Base-by-base conservation (phyloP, 2,329 filamentous ascomycete genomes). In the Pyrenophora teres region DNA sequence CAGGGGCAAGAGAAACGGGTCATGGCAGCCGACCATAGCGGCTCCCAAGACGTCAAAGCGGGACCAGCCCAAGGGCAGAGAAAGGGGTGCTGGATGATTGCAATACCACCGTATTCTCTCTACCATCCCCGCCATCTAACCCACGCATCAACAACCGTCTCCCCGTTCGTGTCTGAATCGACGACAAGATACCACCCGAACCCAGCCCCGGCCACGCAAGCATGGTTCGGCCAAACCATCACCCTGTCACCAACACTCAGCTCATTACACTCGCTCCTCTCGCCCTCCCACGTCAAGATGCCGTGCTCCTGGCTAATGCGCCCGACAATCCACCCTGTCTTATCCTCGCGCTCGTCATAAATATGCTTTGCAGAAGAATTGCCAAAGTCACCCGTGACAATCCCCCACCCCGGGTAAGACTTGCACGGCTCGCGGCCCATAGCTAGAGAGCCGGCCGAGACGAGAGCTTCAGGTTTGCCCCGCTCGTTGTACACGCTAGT, bases 251-350 rank as follows among this genome's bases (percentile, higher is more conserved):
- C 89, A 27, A 90, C 76, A 2, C 71, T 57, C 50, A 90, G 67
- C 40, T 74, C 67, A 33, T 74, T 69, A 37, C 60, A 60, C 46
- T 57, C 59, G 8, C 41, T 70, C 23, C 59, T 59, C 1, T 67
- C 47, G 0, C 78, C 79, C 33, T 78, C 74, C 83, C 87, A 91
- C 1, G 76, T 78, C 62, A 93, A 66, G 46, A 91, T 84, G 0
- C 87, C 88, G 73, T 93, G 90, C 74, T 94, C 90, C 74, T 93
- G 90, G 57, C 86, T 87, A 51, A 93, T 83, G 21, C 84, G 80
- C 12, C 82, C 85, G 1, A 93, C 84, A 58, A 89, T 81, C 87
- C 89, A 89, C 1, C 81, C 77, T 15, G 72, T 76, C 49, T 63
- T 64, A 1, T 60, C 57, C 1, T 56, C 60, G 4, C 54, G 52